Percentiles rank a stretch among this genome's conserved stretches.
Evolutionary conservation across 139 green algal genomes (phyloP).

Genomic region (Nannochloris sp.): DNA sequence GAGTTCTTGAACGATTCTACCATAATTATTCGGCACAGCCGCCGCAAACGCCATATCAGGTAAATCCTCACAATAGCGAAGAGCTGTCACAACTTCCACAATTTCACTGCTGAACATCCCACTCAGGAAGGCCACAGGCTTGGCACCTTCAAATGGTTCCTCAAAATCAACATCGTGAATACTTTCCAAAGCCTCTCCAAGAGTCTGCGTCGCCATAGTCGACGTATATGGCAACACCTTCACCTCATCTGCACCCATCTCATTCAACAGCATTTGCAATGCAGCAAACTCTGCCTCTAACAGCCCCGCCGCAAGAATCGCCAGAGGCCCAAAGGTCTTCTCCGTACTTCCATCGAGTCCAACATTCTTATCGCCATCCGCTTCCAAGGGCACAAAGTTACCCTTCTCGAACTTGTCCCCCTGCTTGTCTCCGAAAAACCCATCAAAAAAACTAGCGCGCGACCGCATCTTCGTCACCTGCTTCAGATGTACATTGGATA

Average conservation of each 20-base stretch:
- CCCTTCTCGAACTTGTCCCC: neutral
- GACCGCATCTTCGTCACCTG: neutral
- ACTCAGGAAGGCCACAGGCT: constrained; percentile 3
- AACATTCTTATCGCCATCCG: neutral
- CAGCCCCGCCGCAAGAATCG: constrained; percentile 6
- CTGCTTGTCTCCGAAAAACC: neutral
- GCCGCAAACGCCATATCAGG: constrained; percentile 14
- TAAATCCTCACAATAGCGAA: constrained; percentile 7
- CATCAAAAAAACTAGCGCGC: neutral
- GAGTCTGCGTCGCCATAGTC: neutral
- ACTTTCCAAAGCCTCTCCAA: constrained; percentile 5
- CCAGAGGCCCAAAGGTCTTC: constrained; percentile 10
- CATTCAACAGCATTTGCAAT: constrained; percentile 5
- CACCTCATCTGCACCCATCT: constrained; percentile 9
- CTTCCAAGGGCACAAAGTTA: constrained; percentile 10
- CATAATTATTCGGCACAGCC: constrained; percentile 12
- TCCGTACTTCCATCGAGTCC: constrained; percentile 4
- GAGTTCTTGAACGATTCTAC: constrained; percentile 5
- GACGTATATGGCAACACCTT: neutral
- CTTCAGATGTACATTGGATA: no score
- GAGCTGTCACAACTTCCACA: constrained; percentile 5
- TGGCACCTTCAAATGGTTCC: neutral
- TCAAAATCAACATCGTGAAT: neutral
- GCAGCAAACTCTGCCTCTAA: constrained; percentile 5
- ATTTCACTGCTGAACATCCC: constrained; percentile 12